Percentiles rank a stretch among this genome's conserved stretches.
These are phyloP conservation scores for Physcomitrellopsis africana DNA, from an alignment of 225 moss, liverwort and hornwort species.

Conservation along the genomic window DNA sequence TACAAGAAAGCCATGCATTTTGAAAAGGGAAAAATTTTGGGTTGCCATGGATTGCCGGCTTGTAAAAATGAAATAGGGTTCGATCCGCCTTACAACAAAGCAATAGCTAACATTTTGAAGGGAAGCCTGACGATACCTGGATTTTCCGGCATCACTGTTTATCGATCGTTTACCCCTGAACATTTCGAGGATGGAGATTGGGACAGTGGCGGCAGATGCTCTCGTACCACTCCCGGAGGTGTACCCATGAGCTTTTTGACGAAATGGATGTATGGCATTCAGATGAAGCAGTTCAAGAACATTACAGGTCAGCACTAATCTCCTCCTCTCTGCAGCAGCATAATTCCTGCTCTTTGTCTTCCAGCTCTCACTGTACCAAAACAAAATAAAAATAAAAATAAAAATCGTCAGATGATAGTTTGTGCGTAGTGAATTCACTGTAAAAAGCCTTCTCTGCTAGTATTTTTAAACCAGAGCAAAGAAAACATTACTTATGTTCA, in stretches of 20 bases:
- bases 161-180: conserved; percentile 72
- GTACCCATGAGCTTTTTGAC: conserved; percentile 38
- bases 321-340: not conserved
- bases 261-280: conserved; percentile 45
- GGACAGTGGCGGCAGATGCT: conserved; percentile 60
- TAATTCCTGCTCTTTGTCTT: too few relatives aligned
- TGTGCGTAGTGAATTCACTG: too few relatives aligned
- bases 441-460: too few relatives aligned
- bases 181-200: conserved; percentile 75
- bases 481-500: not conserved
- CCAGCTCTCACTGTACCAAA: too few relatives aligned
- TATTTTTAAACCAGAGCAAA: not conserved
- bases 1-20: conserved; percentile 62
- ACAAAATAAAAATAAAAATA: too few relatives aligned
- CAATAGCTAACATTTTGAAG: conserved; percentile 47
- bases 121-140: conserved; percentile 50
- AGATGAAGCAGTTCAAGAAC: conserved; percentile 52
- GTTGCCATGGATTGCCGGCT: conserved; percentile 59
- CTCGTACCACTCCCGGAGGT: conserved; percentile 53
- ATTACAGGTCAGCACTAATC: conserved; percentile 34
- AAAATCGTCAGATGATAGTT: too few relatives aligned
- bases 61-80: conserved; percentile 51
- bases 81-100: conserved; percentile 39
- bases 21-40: conserved; percentile 41
- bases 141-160: conserved; percentile 58